These are phyloP conservation scores for Pezicula neosporulosa DNA, from an alignment of 2,329 filamentous ascomycete genomes.

Conservation along the genomic window DNA sequence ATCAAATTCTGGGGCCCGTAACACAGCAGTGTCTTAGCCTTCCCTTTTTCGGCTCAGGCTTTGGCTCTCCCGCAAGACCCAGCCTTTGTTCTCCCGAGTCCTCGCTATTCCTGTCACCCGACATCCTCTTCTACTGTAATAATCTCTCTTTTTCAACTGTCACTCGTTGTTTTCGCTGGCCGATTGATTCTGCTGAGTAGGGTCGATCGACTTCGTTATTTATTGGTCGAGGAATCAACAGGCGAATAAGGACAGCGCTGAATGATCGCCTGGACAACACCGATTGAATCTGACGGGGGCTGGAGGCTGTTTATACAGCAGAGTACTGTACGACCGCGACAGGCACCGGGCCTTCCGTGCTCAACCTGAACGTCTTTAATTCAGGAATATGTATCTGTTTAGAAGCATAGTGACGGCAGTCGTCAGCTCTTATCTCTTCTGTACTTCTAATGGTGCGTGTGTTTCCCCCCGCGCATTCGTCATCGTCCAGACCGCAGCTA, in stretches of 20 bases:
- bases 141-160: background rate
- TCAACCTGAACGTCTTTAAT: background rate
- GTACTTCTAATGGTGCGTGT: slow-evolving; percentile 14
- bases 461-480: background rate
- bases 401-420: slow-evolving; percentile 18
- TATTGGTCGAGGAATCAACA: background rate
- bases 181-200: background rate
- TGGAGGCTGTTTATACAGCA: background rate
- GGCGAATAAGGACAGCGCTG: background rate
- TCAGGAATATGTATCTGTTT: slow-evolving; percentile 19
- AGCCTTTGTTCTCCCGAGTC: too few relatives aligned
- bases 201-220: background rate
- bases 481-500: slow-evolving; percentile 2
- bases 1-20: too few relatives aligned
- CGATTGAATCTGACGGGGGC: background rate
- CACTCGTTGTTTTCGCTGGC: slow-evolving; percentile 1
- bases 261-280: background rate
- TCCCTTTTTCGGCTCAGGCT: too few relatives aligned
- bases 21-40: too few relatives aligned
- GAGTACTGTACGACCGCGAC: too few relatives aligned
- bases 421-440: slow-evolving; percentile 18
- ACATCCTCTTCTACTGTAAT: background rate
- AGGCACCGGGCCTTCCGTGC: background rate
- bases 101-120: background rate
- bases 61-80: too few relatives aligned